Conservation (phyloP, 257 asterid genomes). For the Gentiana macrophylla region DNA sequence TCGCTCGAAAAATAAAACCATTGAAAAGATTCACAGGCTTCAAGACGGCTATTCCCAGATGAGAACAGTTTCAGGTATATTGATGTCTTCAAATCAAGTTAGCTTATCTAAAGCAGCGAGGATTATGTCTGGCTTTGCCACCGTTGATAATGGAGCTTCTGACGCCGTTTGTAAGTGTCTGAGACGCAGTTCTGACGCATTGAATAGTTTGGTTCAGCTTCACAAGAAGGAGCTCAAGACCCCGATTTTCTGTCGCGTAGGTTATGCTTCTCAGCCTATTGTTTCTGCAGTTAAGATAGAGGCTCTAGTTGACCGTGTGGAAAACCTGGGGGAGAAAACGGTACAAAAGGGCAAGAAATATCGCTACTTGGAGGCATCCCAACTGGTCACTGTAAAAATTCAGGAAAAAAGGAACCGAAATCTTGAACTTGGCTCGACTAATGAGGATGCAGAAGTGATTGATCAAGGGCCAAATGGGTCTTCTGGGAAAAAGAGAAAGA, state of each 20-base stretch:
- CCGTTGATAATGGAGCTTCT: conserved; percentile 43
- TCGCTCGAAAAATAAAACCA: too few relatives aligned
- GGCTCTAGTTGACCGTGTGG: neutral
- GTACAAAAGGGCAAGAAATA: neutral
- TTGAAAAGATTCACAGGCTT: too few relatives aligned
- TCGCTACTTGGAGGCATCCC: neutral
- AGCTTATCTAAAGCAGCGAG: conserved; percentile 42
- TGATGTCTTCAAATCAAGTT: conserved; percentile 27
- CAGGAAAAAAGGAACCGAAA: neutral
- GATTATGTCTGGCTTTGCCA: conserved; percentile 29
- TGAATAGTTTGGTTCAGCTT: conserved; percentile 31
- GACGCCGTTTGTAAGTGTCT: conserved; percentile 34
- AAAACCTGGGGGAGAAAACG: neutral
- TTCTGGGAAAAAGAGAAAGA: neutral
- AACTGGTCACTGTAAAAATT: neutral
- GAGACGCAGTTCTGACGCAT: conserved; percentile 38
- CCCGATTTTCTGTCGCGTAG: conserved; percentile 5
- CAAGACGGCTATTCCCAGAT: neutral
- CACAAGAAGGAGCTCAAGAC: conserved; percentile 20
- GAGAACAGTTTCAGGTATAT: conserved; percentile 40
- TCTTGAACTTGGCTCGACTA: neutral
- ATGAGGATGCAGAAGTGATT: neutral
- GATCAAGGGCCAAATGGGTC: neutral
- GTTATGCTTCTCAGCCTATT: neutral
- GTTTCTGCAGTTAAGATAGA: neutral